Evolutionary conservation across 2,329 filamentous ascomycete genomes (phyloP), one percentile per base, ranked within the genome.

Genomic region (Pseudocercospora ulei): DNA sequence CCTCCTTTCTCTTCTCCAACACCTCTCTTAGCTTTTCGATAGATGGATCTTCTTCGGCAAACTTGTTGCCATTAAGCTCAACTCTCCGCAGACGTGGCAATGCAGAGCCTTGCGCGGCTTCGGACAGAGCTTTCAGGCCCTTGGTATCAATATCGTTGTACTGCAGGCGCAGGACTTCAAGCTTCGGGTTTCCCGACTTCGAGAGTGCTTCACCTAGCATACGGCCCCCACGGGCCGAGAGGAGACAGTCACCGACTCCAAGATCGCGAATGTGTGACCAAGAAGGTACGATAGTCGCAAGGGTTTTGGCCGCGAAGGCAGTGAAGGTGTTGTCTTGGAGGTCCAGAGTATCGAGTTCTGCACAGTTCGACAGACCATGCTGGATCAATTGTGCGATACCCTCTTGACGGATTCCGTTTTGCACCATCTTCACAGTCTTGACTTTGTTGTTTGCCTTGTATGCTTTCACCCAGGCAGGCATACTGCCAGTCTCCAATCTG

Each of bases 271-370:
- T 69, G 24, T 75, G 68, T 0, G 72, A 63, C 88, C 88, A 98
- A 41, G 71, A 72, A 1, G 74, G 70, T 13, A 88, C 71, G 4
- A 85, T 83, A 50, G 72, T 74, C 24, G 83, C 79, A 37, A 98
- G 71, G 7, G 85, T 84, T 53, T 71, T 79, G 18, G 84, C 83
- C 14, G 87, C 90, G 47, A 73, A 70, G 24, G 80, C 63, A 6
- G 88, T 96, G 61, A 96, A 96, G 0, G 90, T 96, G 66, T 98
- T 98, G 66, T 98, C 90, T 63, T 98, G 88, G 46, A 98, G 68
- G 66, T 98, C 90, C 37, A 98, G 67, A 8, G 86, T 73, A 58
- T 79, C 70, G 39, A 98, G 71, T 28, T 69, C 67, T 19, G 67
- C 70, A 35, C 84, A 76, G 54, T 83, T 72, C 48, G 71, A 75